A percentile compares a stretch with the other conserved stretches of the same genome.
phyloP scores from a whole-genome alignment of 305 asterid genomes.

The Fraxinus paxiana region DNA sequence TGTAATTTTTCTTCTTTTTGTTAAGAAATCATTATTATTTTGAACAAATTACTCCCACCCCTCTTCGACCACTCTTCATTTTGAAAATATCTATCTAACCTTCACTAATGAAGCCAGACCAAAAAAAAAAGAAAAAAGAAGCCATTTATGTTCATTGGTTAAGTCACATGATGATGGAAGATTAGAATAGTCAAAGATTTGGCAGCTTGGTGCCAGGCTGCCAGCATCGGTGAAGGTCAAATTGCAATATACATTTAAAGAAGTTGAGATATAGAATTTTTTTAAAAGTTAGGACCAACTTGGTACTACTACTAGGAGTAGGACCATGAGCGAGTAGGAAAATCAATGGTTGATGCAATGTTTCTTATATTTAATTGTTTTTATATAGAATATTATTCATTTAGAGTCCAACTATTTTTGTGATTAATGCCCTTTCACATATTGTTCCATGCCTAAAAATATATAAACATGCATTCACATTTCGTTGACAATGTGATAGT shows the following conservation, averaged over 20 bases:
- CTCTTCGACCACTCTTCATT: neutral
- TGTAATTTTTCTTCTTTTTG: neutral
- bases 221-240: slow-evolving; percentile 37
- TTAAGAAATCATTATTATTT: neutral
- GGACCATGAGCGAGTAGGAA: neutral
- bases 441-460: neutral
- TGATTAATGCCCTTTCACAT: neutral
- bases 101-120: neutral
- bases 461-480: neutral
- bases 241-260: neutral
- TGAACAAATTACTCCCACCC: neutral
- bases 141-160: neutral
- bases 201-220: slow-evolving; percentile 13
- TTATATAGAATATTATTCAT: neutral
- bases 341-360: neutral
- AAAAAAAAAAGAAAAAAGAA: too few species aligned
- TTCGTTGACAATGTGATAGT: neutral
- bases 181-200: slow-evolving; percentile 38
- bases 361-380: neutral
- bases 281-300: neutral
- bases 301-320: neutral
- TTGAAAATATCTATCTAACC: neutral
- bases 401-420: neutral
- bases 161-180: neutral
- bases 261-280: neutral